phyloP scores from a whole-genome alignment of 2,329 filamentous ascomycete genomes.

The Talaromyces verruculosus region DNA sequence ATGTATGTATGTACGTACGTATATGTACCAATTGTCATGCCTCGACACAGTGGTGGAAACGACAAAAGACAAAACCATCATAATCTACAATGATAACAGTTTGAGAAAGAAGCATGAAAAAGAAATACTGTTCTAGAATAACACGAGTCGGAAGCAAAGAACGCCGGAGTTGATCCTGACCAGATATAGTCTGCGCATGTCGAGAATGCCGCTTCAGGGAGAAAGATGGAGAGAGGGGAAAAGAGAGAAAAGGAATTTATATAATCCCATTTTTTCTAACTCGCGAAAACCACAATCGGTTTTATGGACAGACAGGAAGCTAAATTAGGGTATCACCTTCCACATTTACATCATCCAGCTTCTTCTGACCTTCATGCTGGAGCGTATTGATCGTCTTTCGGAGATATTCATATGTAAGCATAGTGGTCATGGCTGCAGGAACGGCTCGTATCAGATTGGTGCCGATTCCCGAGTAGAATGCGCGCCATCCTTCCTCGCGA shows the following conservation, averaged over 20 bases:
- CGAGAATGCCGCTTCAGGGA: neutral
- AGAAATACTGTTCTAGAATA: neutral
- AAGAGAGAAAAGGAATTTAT: neutral
- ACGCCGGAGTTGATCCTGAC: neutral
- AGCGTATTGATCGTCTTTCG: slow-evolving; percentile 55
- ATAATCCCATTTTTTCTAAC: neutral
- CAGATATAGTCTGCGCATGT: neutral
- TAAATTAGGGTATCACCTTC: slow-evolving; percentile 20
- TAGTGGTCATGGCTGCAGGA: slow-evolving; percentile 92
- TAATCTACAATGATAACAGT: slow-evolving; percentile 18
- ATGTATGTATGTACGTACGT: slow-evolving; percentile 16
- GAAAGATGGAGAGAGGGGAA: neutral
- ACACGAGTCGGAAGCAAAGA: neutral
- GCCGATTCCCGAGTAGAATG: slow-evolving; percentile 95
- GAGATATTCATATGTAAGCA: slow-evolving; percentile 91
- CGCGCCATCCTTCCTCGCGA: slow-evolving; percentile 88
- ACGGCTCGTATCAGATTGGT: slow-evolving; percentile 97
- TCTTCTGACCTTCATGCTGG: slow-evolving; percentile 52
- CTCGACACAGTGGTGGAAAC: slow-evolving; percentile 12
- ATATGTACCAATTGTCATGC: slow-evolving; percentile 19
- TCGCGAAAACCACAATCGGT: neutral
- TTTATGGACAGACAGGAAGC: slow-evolving; percentile 8
- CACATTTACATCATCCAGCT: slow-evolving; percentile 26
- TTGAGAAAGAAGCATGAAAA: neutral
- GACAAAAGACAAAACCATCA: slow-evolving; percentile 8